phyloP scores from a whole-genome alignment of 2,329 filamentous ascomycete species.

The Ophiocordyceps camponoti-floridani region DNA sequence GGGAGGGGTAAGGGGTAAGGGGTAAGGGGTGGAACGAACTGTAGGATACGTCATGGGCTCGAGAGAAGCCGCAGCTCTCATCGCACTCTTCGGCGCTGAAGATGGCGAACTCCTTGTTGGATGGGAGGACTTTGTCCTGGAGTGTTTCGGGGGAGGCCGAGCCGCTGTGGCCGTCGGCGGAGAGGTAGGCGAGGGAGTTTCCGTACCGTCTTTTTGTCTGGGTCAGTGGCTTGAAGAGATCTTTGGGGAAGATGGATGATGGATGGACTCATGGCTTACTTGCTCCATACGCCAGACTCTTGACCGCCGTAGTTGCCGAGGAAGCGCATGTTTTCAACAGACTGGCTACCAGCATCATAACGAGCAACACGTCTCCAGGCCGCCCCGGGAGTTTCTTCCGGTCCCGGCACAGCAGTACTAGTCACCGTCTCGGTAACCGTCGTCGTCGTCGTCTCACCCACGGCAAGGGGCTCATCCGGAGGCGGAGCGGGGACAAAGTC shows the following conservation, averaged over 20 bases:
- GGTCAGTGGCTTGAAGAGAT: background rate
- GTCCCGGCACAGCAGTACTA: background rate
- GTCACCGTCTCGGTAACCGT: background rate
- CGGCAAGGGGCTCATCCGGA: background rate
- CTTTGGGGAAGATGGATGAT: too few species aligned
- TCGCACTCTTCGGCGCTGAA: conserved; percentile 25
- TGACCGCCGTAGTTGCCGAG: conserved; percentile 28
- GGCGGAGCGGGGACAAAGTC: background rate
- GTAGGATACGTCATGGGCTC: conserved; percentile 24
- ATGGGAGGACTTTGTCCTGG: conserved; percentile 19
- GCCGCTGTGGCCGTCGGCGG: conserved; percentile 20
- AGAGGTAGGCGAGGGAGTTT: conserved; percentile 26
- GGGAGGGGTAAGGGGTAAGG: background rate
- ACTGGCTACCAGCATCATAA: conserved; percentile 22
- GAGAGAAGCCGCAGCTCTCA: conserved; percentile 23
- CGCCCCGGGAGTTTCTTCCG: background rate
- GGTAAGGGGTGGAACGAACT: conserved; percentile 13
- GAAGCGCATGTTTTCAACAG: conserved; percentile 26
- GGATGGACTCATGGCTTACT: too few species aligned
- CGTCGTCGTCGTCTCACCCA: background rate
- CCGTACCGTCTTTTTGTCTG: conserved; percentile 20
- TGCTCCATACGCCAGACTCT: conserved; percentile 23
- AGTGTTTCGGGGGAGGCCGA: conserved; percentile 20
- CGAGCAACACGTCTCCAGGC: conserved; percentile 24
- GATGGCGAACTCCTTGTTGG: conserved; percentile 27